Evolutionary conservation across 371 early-diverging fungal species (phyloP).

Genomic region (Mortierella sp.): DNA sequence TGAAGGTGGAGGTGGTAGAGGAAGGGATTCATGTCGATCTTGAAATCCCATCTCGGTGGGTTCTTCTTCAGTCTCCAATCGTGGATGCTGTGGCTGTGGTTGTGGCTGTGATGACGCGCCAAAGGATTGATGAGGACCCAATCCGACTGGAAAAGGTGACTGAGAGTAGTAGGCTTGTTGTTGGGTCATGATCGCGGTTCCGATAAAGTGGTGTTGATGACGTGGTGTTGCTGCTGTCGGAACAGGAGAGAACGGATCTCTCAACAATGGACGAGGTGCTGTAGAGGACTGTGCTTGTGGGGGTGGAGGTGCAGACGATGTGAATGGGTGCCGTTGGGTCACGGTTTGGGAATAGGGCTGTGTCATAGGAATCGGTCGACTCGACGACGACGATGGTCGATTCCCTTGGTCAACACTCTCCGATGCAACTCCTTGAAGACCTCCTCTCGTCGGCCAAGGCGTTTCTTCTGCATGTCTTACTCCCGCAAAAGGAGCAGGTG

Average conservation of each 20-base stretch:
- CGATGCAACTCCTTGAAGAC: too few species aligned
- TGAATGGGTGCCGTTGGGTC: too few species aligned
- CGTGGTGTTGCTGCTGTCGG: slow-evolving; percentile 41
- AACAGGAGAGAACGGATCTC: slow-evolving; percentile 3
- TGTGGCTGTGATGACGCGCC: neutral
- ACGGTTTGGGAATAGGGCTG: too few species aligned
- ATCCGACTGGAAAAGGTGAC: neutral
- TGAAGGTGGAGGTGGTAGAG: neutral
- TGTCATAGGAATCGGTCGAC: too few species aligned
- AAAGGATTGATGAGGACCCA: neutral
- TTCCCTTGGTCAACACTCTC: neutral
- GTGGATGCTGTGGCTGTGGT: slow-evolving; percentile 1
- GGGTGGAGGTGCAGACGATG: too few species aligned
- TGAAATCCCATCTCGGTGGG: neutral
- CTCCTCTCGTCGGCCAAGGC: too few species aligned
- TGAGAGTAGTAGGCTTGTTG: slow-evolving; percentile 2
- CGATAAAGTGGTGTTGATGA: slow-evolving; percentile 47
- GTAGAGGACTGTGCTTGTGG: neutral
- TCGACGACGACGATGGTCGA: too few species aligned
- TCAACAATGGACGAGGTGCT: neutral
- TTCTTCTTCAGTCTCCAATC: neutral
- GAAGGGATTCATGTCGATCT: neutral
- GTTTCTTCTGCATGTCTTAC: too few species aligned
- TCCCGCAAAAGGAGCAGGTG: too few species aligned
- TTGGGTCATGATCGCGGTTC: slow-evolving; percentile 3